Base-by-base conservation (phyloP, 345 rosid genomes). In the Acer negundo region DNA sequence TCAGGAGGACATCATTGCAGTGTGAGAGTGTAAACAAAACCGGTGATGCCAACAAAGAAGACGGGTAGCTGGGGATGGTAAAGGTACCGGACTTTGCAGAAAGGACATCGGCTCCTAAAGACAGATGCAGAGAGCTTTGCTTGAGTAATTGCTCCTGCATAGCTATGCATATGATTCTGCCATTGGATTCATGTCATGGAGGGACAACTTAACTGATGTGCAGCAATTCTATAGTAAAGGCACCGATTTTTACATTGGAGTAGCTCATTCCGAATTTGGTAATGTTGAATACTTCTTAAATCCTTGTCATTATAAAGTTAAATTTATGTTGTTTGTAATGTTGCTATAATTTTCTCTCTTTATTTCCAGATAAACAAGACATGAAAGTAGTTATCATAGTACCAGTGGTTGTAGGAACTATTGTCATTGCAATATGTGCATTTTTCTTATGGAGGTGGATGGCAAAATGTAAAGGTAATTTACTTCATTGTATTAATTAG, bases 151-250 rank as follows among this genome's bases (percentile, higher is more conserved):
- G 92, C 77, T 85, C 91, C 23, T 90, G 89, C 31, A 67, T 75
- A 0, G 92, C 94, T 89, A 89, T 69, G 83, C 90, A 40, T 86
- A 74, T 81, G 76, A 79, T 28, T 11, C 55, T n/a, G 83, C 79
- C 26, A 74, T 83, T 1, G 86, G 90, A 24, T 90, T 90, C 61
- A 79, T 86, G 86, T 6, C 76, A 31, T 85, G 94, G 94, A 78
- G 62, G 22, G 65, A 40, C 71, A 56, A 24, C 69, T 82, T 89
- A 70, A 62, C 83, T 75, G 91, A 90, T 66, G 51, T 78, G 46
- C 85, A 76, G 3, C 20, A 58, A 3, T 58, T 58, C 10, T 20
- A 11, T 2, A n/a, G 3, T 16, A 3, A 58, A 1, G 62, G 62
- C 3, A 11, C 10, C 1, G 62, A 58, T 58, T 19, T 58, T 19